Evolutionary conservation across 352 stramenopile species (phyloP), one percentile per base, ranked within the genome.

Genomic region (Phytophthora quininea): DNA sequence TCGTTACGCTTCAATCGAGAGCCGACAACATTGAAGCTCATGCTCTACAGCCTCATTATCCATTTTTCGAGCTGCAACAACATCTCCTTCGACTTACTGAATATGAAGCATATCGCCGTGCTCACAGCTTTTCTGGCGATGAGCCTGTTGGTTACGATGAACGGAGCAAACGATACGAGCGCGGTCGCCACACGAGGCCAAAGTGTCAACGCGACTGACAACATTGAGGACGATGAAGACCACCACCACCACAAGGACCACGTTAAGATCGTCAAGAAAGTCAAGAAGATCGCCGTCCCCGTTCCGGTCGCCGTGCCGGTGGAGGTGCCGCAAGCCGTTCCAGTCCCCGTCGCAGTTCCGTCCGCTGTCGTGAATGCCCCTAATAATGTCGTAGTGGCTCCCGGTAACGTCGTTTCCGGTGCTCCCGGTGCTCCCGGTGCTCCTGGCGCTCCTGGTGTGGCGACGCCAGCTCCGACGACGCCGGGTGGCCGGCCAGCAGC

Each of bases 271-370:
- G 38, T 67, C 42, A 75, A 76, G 48, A 72, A 73, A 66, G 63
- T 76, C 52, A 76, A 77, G 64, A 77, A 76, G 43, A 67, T 73
- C 55, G 69, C 64, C 27, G 64, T 77, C 35, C 69, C 69, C 35
- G 35, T 40, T 40, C 35, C 35, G 10, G 43, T 49, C 15, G 11
- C 47, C 3, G 64, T 77, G n/a, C 69, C 69, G 10, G 65, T 74
- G 4, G 47, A 74, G 38, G 59, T 77, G 42, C 69, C 64, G 14
- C 69, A 77, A 27, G 58, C 49, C 55, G 71, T 74, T 32, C 65
- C 69, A 12, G 59, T 77, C 29, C 69, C 64, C 0, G 51, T 77
- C 40, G 62, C 35, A 5, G 55, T 67, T 48, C 64, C 65, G 32
- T 68, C 64, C n/a, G 49, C 69, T 8, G 64, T 77, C 43, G 59